Base-by-base conservation (phyloP, 768 basidiomycete species). In the Naematelia aurantialba region DNA sequence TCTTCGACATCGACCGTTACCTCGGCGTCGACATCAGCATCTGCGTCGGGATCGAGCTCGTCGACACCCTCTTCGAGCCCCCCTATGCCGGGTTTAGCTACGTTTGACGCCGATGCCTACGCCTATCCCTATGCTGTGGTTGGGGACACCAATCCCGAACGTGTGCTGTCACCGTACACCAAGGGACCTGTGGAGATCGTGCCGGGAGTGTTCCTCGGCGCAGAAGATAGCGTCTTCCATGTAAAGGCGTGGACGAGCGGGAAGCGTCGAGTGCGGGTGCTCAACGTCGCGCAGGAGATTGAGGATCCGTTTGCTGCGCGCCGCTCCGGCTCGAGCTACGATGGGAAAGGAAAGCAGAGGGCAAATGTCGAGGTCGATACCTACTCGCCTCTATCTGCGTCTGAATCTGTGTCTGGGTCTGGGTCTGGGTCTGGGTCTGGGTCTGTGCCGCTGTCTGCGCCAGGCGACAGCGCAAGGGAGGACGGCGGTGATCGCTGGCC, bases 251-350 rank as follows among this genome's bases (percentile, higher is more conserved):
- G 67, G 60, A 62, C 62, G 4, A 34, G 31, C 10, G 56, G 51
- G 10, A 27, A 39, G 11, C 48, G 55, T 5, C 21, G 26, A 19
- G 68, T 69, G 1, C 45, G 72, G 24, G 63, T 77, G 14, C 54
- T 77, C 56, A 77, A 77, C 57, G 76, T 76, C 24, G 76, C 76
- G 14, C 70, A 76, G 47, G 76, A 77, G 59, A 61, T 77, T 21
- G 62, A 67, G 4, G 66, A 69, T 53, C 74, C 70, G 3, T 71
- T 71, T 44, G 62, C 45, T n/a, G 31, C 52, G 5, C n/a, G 11
- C 8, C 19, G n/a, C 8, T 19, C 22, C 48, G 8, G 27, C 25
- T 22, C 49, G 45, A 5, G 24, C 24, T 11, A 17, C 17, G 22
- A 53, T 30, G 34, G 52, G 3, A 12, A 24, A 26, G 46, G 56